A percentile compares a stretch with the other conserved stretches of the same genome.
phyloP scores from a whole-genome alignment of 352 stramenopile species.

The Phytophthora colocasiae region DNA sequence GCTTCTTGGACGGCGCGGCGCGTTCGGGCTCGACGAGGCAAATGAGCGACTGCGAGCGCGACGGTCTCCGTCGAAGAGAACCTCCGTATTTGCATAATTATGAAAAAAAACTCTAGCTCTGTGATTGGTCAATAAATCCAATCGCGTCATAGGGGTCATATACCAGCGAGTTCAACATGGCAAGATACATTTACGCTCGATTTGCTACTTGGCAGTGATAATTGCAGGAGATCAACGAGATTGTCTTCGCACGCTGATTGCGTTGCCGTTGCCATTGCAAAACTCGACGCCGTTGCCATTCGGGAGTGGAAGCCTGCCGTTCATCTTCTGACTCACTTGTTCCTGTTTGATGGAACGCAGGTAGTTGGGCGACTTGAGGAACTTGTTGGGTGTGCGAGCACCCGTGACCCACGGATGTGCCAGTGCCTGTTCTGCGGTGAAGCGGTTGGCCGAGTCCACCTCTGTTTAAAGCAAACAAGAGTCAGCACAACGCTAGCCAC shows the following conservation, averaged over 20 bases:
- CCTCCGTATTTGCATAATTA: too few relatives aligned
- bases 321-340: slow-evolving; percentile 49
- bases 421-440: slow-evolving; percentile 83
- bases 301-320: slow-evolving; percentile 29
- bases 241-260: slow-evolving; percentile 66
- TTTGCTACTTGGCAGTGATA: neutral
- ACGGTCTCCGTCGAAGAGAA: neutral
- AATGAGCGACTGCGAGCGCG: slow-evolving; percentile 37
- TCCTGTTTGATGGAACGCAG: slow-evolving; percentile 84
- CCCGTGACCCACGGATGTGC: slow-evolving; percentile 89
- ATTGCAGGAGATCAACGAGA: slow-evolving; percentile 54
- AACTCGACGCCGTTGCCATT: slow-evolving; percentile 24
- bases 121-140: too few relatives aligned
- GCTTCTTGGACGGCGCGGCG: slow-evolving; percentile 31
- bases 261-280: slow-evolving; percentile 23
- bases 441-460: slow-evolving; percentile 80
- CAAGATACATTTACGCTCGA: slow-evolving; percentile 23
- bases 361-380: slow-evolving; percentile 88
- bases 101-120: too few relatives aligned
- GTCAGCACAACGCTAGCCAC: neutral
- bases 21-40: slow-evolving; percentile 30
- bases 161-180: neutral
- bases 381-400: slow-evolving; percentile 87
- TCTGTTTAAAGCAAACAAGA: slow-evolving; percentile 43
- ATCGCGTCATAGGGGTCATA: too few relatives aligned